Conservation (phyloP, 2,329 filamentous ascomycete genomes). For the Trichoderma semiorbis region DNA sequence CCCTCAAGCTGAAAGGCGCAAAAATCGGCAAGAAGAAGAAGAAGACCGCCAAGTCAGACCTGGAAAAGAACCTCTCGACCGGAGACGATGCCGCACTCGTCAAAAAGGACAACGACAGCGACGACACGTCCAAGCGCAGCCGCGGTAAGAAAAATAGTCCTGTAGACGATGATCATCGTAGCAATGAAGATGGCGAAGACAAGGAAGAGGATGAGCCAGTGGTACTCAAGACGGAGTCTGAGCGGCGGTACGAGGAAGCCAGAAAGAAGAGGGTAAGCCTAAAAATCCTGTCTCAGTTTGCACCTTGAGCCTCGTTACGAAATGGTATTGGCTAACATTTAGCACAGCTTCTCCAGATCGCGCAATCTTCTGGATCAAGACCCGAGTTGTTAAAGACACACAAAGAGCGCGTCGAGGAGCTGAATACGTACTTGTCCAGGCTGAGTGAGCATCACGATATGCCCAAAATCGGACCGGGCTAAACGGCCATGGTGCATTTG, state of each 20-base stretch:
- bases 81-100: conserved; percentile 24
- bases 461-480: conserved; percentile 65
- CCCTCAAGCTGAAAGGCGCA: conserved; percentile 80
- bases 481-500: conserved; percentile 21
- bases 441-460: conserved; percentile 98
- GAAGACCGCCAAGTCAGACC: conserved; percentile 53
- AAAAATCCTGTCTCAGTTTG: no score
- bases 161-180: neutral
- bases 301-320: neutral
- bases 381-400: conserved; percentile 91
- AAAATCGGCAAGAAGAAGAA: conserved; percentile 63
- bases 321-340: neutral
- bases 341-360: conserved; percentile 71
- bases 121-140: conserved; percentile 28
- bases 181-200: conserved; percentile 31
- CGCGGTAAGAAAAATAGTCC: conserved; percentile 26
- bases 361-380: conserved; percentile 55
- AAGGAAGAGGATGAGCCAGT: conserved; percentile 30
- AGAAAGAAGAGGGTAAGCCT: conserved; percentile 71
- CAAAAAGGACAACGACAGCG: conserved; percentile 22
- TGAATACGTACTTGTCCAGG: conserved; percentile 89
- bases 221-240: conserved; percentile 73
- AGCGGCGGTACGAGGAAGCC: conserved; percentile 75
- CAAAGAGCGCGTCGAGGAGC: conserved; percentile 91
- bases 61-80: conserved; percentile 46